Conservation (phyloP, 495 filamentous ascomycete species). For the Neurospora tetrasperma region DNA sequence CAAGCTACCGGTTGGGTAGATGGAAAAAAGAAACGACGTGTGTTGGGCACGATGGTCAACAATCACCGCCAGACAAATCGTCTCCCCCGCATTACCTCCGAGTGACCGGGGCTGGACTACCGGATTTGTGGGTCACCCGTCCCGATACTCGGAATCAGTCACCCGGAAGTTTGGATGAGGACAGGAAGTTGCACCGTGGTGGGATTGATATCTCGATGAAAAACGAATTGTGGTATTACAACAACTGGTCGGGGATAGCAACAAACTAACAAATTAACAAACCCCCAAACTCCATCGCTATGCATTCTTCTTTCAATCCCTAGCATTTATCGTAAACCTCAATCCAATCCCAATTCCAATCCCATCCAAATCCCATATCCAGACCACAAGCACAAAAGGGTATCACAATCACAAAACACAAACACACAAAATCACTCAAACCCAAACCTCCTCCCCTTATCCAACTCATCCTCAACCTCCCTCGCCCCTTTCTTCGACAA, state of each 20-base stretch:
- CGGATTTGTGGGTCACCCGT: neutral
- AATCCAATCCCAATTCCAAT: no score
- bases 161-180: neutral
- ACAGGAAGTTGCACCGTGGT: neutral
- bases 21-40: no score
- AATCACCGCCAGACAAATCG: neutral
- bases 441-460: slow-evolving; percentile 22
- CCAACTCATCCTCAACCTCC: slow-evolving; percentile 17
- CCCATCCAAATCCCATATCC: neutral
- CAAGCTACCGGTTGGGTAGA: no score
- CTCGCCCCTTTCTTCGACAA: slow-evolving; percentile 9
- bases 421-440: neutral
- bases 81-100: neutral
- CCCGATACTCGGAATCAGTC: neutral
- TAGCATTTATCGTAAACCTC: no score
- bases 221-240: neutral
- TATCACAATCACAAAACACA: neutral
- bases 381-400: neutral
- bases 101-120: neutral
- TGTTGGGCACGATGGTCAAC: no score
- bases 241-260: neutral
- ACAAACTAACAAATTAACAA: neutral
- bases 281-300: neutral
- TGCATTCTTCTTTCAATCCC: neutral
- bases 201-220: neutral